Evolutionary conservation across 1,284 basidiomycete species (phyloP), one percentile per base, ranked within the genome.

Genomic region (Malassezia nana): DNA sequence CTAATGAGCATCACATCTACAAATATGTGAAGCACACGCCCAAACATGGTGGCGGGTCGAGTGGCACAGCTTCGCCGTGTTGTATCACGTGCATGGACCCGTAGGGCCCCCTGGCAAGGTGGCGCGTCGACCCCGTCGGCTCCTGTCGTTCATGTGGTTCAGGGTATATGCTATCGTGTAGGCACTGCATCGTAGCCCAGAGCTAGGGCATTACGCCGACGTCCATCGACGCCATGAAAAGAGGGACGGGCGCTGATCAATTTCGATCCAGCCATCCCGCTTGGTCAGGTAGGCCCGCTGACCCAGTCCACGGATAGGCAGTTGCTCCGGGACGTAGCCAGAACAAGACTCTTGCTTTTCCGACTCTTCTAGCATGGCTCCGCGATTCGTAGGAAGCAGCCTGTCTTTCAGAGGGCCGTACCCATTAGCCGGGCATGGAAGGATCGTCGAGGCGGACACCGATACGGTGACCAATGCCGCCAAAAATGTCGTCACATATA

Each of bases 1-100:
- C 63, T 67, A 32, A 73, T 58, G 33, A 73, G 66, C 51, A 70
- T 53, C 40, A 69, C 69, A 47, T 73, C 71, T 6, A 73, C 48
- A 26, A 66, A 49, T 8, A 73, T 52, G 53, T 73, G 71, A 18
- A 68, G 60, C 40, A 70, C 58, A 22, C 63, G 60, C 9, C 71
- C 71, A 45, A 73, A 69, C 71, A 73, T 73, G 47, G 28, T 56
- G 20, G 30, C 22, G 18, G n/a, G 26, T 13, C 22, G 24, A 26
- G 24, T 2, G 15, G 18, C 15, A 10, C 8, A 6, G 18, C n/a
- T n/a, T n/a, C 35, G 35, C 18, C 1, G 7, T 30, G 29, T 32
- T 32, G 18, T 38, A 38, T 38, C 35, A 38, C 35, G 35, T 38
- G n/a, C n/a, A n/a, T n/a, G n/a, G n/a, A n/a, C n/a, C n/a, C n/a